Percentiles rank a stretch among this genome's conserved stretches.
Evolutionary conservation across 2,329 filamentous ascomycete species (phyloP).

Genomic region (Pseudophaeomoniella oleicola): DNA sequence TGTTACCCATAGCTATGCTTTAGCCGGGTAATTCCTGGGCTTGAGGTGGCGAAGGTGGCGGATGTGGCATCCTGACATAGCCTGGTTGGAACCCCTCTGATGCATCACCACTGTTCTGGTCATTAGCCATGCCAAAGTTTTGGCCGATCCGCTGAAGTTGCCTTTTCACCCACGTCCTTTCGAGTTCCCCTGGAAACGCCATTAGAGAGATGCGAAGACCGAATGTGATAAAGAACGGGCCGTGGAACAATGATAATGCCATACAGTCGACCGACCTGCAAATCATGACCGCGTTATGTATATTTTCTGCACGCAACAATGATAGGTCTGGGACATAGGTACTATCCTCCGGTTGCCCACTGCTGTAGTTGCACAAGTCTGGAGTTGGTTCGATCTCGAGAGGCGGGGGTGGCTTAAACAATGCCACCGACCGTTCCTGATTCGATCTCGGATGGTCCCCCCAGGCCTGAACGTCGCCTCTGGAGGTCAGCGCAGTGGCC

Average conservation of each 20-base stretch:
- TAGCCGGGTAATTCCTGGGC: no score
- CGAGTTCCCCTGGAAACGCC: constrained; percentile 8
- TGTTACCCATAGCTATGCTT: no score
- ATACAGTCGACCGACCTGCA: constrained; percentile 10
- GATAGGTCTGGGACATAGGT: background rate
- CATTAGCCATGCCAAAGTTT: constrained; percentile 12
- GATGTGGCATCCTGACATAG: no score
- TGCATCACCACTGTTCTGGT: constrained; percentile 5
- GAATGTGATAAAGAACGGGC: constrained; percentile 13
- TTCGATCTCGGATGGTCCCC: background rate
- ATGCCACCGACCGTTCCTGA: background rate
- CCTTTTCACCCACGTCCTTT: constrained; percentile 10
- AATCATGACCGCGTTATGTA: constrained; percentile 6
- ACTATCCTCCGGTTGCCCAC: background rate
- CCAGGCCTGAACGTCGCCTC: no score
- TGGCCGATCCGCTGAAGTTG: constrained; percentile 10
- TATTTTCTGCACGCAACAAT: background rate
- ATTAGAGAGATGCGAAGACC: constrained; percentile 9
- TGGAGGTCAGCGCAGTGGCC: background rate
- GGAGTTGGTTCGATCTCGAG: no score
- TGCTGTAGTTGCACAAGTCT: no score
- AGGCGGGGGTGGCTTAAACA: background rate
- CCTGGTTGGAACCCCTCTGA: background rate
- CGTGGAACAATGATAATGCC: constrained; percentile 12
- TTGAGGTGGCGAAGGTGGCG: no score